phyloP scores from a whole-genome alignment of 768 basidiomycete species.

The Trametes meyenii region DNA sequence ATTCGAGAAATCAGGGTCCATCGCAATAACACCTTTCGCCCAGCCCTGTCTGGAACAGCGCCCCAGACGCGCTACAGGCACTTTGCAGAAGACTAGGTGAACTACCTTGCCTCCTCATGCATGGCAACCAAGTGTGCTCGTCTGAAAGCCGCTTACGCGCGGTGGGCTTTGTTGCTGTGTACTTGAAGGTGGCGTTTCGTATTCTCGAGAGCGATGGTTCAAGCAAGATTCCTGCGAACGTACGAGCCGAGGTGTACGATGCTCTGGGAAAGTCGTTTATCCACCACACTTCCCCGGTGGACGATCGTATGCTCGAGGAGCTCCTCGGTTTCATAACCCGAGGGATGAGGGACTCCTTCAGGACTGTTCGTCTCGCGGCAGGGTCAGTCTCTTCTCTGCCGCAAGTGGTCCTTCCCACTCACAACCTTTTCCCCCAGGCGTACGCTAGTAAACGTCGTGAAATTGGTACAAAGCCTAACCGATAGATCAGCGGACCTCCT shows the following conservation, averaged over 20 bases:
- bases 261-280: slow-evolving; percentile 20
- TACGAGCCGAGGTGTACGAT: slow-evolving; percentile 39
- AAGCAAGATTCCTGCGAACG: slow-evolving; percentile 47
- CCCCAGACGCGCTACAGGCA: slow-evolving; percentile 36
- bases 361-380: slow-evolving; percentile 64
- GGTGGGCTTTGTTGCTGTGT: slow-evolving; percentile 34
- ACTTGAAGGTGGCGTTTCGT: slow-evolving; percentile 39
- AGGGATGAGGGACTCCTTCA: slow-evolving; percentile 56
- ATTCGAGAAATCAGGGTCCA: background rate
- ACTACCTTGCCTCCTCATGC: slow-evolving; percentile 29
- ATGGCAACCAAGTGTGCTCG: slow-evolving; percentile 19
- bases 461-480: slow-evolving; percentile 41
- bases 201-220: slow-evolving; percentile 51
- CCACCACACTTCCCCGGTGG: slow-evolving; percentile 27
- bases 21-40: background rate
- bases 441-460: slow-evolving; percentile 51
- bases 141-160: slow-evolving; percentile 9
- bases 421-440: slow-evolving; percentile 38
- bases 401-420: background rate
- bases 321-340: slow-evolving; percentile 44
- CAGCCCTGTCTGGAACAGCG: slow-evolving; percentile 43
- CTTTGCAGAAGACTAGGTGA: slow-evolving; percentile 32
- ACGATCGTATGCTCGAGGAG: slow-evolving; percentile 30
- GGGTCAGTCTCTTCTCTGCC: slow-evolving; percentile 51
- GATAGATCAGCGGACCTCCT: slow-evolving; percentile 36